Conservation (phyloP, 1,284 basidiomycete species). For the Marasmius tenuissimus region DNA sequence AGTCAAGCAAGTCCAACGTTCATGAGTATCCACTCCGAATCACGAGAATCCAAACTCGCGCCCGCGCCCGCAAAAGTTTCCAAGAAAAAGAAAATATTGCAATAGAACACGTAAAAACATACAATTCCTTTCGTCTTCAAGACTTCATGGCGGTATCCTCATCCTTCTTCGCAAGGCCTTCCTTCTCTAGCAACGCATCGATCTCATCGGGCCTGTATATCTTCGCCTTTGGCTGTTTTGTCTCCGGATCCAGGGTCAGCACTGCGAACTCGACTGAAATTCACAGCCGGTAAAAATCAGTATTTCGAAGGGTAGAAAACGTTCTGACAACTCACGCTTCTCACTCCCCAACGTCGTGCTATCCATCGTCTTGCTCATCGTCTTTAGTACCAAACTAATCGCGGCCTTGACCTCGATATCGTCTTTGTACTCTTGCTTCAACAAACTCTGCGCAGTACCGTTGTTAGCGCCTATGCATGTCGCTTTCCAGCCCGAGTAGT, state of each 20-base stretch:
- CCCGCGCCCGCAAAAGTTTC: not conserved
- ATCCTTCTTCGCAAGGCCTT: constrained; percentile 87
- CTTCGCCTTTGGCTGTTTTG: constrained; percentile 85
- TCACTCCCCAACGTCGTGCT: constrained; percentile 95
- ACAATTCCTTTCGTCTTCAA: constrained; percentile 7
- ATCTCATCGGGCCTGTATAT: constrained; percentile 93
- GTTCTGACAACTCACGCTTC: constrained; percentile 65
- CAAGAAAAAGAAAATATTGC: not conserved
- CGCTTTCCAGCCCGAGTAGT: constrained; percentile 99
- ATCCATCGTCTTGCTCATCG: constrained; percentile 99
- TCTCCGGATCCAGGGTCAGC: constrained; percentile 78
- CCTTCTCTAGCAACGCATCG: constrained; percentile 79
- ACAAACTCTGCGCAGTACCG: constrained; percentile 88
- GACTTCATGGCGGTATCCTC: constrained; percentile 72
- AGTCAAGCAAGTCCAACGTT: too few relatives aligned
- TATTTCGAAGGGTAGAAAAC: constrained; percentile 2
- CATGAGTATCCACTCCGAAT: too few relatives aligned
- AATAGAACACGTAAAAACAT: constrained; percentile 1
- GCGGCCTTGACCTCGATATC: constrained; percentile 90
- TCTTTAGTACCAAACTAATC: constrained; percentile 87
- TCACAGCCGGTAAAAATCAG: not conserved
- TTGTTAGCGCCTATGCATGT: constrained; percentile 98
- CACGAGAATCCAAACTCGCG: not conserved
- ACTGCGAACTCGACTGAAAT: constrained; percentile 91
- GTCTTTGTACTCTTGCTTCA: constrained; percentile 99